These are phyloP conservation scores for Cochlearia excelsa DNA, from an alignment of 345 rosid genomes.

Conservation along the genomic window DNA sequence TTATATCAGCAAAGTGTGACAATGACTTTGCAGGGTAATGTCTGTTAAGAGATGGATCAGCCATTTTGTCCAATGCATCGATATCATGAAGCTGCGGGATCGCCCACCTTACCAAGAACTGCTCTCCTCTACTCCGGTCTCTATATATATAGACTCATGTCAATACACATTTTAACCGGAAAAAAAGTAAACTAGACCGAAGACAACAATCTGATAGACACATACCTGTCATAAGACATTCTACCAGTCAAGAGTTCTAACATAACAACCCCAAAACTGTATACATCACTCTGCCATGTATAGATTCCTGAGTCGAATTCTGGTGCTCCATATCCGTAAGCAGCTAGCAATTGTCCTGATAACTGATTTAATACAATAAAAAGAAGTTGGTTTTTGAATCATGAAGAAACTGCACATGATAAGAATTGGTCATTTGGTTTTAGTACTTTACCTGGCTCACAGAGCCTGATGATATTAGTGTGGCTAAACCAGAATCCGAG, in stretches of 20 bases:
- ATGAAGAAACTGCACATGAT: constrained; percentile 2
- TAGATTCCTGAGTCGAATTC: constrained; percentile 92
- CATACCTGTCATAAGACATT: constrained; percentile 79
- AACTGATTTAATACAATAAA: constrained; percentile 51
- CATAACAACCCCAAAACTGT: constrained; percentile 98
- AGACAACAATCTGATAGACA: neutral
- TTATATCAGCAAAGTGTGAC: constrained; percentile 90
- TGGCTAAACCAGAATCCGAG: constrained; percentile 91
- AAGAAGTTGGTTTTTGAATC: constrained; percentile 20
- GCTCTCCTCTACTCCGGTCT: constrained; percentile 71
- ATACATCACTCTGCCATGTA: constrained; percentile 83
- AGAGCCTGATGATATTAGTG: constrained; percentile 77
- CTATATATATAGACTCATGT: constrained; percentile 36
- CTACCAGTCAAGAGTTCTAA: constrained; percentile 94
- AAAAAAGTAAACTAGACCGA: neutral
- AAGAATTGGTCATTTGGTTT: constrained; percentile 12
- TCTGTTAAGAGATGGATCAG: constrained; percentile 80
- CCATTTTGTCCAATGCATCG: constrained; percentile 89
- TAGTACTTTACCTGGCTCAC: constrained; percentile 77
- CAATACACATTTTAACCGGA: neutral
- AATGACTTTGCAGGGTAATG: constrained; percentile 81
- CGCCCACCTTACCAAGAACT: constrained; percentile 99
- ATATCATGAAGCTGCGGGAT: constrained; percentile 35
- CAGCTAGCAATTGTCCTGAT: constrained; percentile 77
- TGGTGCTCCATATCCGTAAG: constrained; percentile 94